Base-by-base conservation (phyloP, 306 rosid genomes). In the Dryas octopetala region DNA sequence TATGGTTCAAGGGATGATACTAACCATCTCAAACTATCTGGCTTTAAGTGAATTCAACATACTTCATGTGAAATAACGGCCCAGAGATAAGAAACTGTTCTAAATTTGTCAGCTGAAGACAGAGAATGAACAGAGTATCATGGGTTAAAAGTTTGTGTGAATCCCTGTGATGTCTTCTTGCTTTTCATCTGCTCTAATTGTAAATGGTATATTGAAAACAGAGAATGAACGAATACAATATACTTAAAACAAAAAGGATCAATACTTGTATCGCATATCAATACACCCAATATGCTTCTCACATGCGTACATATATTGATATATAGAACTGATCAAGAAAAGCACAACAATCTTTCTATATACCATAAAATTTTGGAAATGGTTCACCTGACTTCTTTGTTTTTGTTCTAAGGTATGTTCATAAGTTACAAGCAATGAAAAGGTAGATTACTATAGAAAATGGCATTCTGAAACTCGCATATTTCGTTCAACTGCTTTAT, bases 401-500 rank as follows among this genome's bases (percentile, higher is more conserved):
- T 68, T 57, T 50, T 68, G 48, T 44, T 19, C 32, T 10, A 58
- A 58, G 63, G 16, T 28, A 58, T 58, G 41, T 58, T 58, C 41
- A 10, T 4, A 23, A 1, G 40, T 41, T 23, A 44, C 12, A 13
- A 57, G 67, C 45, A 58, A 58, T 7, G 67, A 58, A 58, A 71
- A 26, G 13, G 51, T 7, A 46, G 51, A 38, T 9, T 17, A 4
- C 9, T 9, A 65, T 9, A 45, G 16, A 8, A 1, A 32, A 62
- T n/a, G 52, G 51, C 13, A 9, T 23, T 54, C 66, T 26, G 19
- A 43, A 68, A 70, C 38, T n/a, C 16, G 19, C n/a, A 38, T 53
- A 53, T 52, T 44, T 38, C 55, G 57, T 79, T 61, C 68, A 63
- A 70, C 55, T 41, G 69, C 70, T 49, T 3, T 4, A 57, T 64